phyloP scores from a whole-genome alignment of 768 basidiomycete species.

The Epithele typhae region DNA sequence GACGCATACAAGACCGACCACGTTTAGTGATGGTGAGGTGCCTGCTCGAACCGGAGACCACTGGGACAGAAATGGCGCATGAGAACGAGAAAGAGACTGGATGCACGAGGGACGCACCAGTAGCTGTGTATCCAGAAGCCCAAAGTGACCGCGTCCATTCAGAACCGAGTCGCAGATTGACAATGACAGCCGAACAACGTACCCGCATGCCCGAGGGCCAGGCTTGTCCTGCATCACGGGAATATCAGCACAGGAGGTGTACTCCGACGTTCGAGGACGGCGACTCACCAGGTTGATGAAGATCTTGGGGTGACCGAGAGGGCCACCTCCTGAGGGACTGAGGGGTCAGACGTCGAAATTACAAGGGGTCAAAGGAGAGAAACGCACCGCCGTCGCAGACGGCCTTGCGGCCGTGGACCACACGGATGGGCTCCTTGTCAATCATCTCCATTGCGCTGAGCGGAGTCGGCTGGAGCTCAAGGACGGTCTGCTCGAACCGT shows the following conservation, averaged over 20 bases:
- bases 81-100: neutral
- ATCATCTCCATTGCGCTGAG: constrained; percentile 90
- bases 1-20: constrained; percentile 11
- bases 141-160: no score
- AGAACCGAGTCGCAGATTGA: no score
- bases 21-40: constrained; percentile 55
- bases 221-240: constrained; percentile 65
- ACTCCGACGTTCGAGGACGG: neutral
- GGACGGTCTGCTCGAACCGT: constrained; percentile 88
- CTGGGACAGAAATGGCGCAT: constrained; percentile 34
- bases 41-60: constrained; percentile 87
- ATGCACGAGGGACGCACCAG: constrained; percentile 26
- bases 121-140: constrained; percentile 27
- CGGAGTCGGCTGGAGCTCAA: constrained; percentile 86
- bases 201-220: constrained; percentile 88
- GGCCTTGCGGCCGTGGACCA: constrained; percentile 80
- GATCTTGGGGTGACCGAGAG: constrained; percentile 95
- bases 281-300: constrained; percentile 89
- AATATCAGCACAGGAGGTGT: neutral
- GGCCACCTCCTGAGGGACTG: constrained; percentile 70
- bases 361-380: neutral
- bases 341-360: neutral
- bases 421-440: constrained; percentile 75
- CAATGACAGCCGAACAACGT: constrained; percentile 27
- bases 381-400: constrained; percentile 92